phyloP scores from a whole-genome alignment of 2,329 filamentous ascomycete genomes.

The Fusarium tuaranense region DNA sequence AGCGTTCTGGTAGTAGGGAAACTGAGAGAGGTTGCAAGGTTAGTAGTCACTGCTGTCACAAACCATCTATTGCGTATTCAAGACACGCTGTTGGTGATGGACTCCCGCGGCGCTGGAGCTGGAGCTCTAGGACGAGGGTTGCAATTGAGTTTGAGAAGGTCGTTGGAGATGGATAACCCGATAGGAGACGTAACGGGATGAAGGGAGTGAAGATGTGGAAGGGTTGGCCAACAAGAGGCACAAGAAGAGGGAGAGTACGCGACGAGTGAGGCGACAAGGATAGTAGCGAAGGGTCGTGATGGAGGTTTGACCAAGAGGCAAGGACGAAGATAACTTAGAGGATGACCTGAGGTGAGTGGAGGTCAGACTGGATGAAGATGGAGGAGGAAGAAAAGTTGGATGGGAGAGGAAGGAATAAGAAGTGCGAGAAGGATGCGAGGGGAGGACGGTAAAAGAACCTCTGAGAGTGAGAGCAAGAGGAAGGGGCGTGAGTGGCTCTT shows the following conservation, averaged over 20 bases:
- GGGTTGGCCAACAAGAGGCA: conserved; percentile 24
- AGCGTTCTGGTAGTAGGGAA: conserved; percentile 20
- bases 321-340: conserved; percentile 1
- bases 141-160: background rate
- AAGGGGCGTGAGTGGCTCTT: conserved; percentile 47
- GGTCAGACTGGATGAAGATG: conserved; percentile 16
- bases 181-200: conserved; percentile 3
- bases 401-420: conserved; percentile 44
- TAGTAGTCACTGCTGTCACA: conserved; percentile 49
- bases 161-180: conserved; percentile 6
- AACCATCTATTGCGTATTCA: conserved; percentile 45
- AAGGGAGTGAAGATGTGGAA: conserved; percentile 17
- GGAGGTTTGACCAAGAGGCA: conserved; percentile 10
- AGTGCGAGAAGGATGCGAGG: conserved; percentile 36
- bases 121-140: conserved; percentile 15
- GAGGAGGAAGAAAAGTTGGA: conserved; percentile 38
- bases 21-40: conserved; percentile 40
- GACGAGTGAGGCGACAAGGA: background rate
- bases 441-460: conserved; percentile 44
- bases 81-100: conserved; percentile 29
- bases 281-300: conserved; percentile 14
- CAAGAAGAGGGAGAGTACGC: conserved; percentile 6
- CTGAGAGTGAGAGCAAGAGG: conserved; percentile 41
- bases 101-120: conserved; percentile 8
- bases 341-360: conserved; percentile 7